Base-by-base conservation (phyloP, 2,329 filamentous ascomycete species). In the Pyricularia sp. region DNA sequence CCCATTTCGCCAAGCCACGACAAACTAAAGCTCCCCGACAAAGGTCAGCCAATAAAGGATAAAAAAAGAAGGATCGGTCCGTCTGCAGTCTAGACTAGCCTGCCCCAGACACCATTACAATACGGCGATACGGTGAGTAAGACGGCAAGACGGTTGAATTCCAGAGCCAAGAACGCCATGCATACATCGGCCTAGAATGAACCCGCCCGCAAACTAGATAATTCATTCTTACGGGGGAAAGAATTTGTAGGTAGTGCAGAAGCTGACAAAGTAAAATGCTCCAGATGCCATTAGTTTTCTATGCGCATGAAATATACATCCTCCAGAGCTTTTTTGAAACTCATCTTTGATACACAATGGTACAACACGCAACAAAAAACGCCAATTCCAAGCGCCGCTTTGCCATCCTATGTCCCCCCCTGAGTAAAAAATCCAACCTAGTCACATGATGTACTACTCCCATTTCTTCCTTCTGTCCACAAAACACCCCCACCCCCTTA, bases 401-500 rank as follows among this genome's bases (percentile, higher is more conserved):
- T 28, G 25, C 25, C 59, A 26, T 63, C 59, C 26, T 20, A 63
- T 63, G 59, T 63, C 59, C 59, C 4, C 4, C 11, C 59, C 12
- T 28, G n/a, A 25, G 30, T 23, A 33, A 14, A 66, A 58, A 66
- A 17, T 58, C 23, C 12, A 55, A 58, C 50, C 25, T n/a, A 66
- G 17, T n/a, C 42, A 28, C 42, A 23, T 6, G 12, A 55, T 25
- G 20, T 66, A 36, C 64, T 42, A 42, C 20, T 28, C 58, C 26
- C 28, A 6, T 33, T 33, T 11, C 42, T 23, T 66, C 10, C 20
- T 26, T 31, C 36, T 12, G 36, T 14, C 30, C 12, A 61, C 23
- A 61, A 61, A 61, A 25, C 23, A 55, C 4, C 20, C 17, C 26
- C 10, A 28, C 7, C 25, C 11, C 25, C 11, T 84, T 84, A 97